Evolutionary conservation across 1,284 basidiomycete genomes (phyloP), one percentile per base, ranked within the genome.

Genomic region (Papiliotrema fonsecae): DNA sequence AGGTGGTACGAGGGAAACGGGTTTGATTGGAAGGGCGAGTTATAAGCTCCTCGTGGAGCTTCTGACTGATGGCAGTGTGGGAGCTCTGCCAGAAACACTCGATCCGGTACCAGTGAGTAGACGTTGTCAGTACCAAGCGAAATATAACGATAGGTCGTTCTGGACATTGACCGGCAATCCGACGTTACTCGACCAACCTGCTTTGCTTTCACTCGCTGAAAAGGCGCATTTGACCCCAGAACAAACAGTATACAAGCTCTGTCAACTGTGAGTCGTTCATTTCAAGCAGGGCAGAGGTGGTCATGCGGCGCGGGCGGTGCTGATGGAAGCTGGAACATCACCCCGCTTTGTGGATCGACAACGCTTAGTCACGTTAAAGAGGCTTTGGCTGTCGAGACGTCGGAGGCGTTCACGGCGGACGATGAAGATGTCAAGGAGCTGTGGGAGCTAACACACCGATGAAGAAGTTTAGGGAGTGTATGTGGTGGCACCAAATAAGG

Each of bases 101-200:
- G 7, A 83, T 86, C 19, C 78, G 81, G 64, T 88, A 88, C 60
- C 85, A 88, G 85, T 87, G 53, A 51, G 82, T 56, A 25, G 28
- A 7, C 10, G 27, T 54, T 31, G 24, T 21, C 26, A 22, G 19
- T n/a, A n/a, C n/a, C n/a, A n/a, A n/a, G n/a, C n/a, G n/a, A n/a
- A n/a, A n/a, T n/a, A n/a, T 35, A 13, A 19, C 19, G 25, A 11
- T 16, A 88, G 86, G 62, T 86, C 86, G 10, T 90, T 90, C 70
- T 89, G 88, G 88, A 89, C 88, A 18, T 73, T 90, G 18, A 82
- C 85, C 0, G 87, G 87, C 10, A 86, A 85, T 1, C 84, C 85
- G 2, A 75, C 65, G 2, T 74, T 88, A 7, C 73, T 87, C 2
- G 52, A 68, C 1, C 77, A 82, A 59, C 77, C 79, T 0, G 64